phyloP scores from a whole-genome alignment of 2,329 filamentous ascomycete species.

The Penicillium frequentans region DNA sequence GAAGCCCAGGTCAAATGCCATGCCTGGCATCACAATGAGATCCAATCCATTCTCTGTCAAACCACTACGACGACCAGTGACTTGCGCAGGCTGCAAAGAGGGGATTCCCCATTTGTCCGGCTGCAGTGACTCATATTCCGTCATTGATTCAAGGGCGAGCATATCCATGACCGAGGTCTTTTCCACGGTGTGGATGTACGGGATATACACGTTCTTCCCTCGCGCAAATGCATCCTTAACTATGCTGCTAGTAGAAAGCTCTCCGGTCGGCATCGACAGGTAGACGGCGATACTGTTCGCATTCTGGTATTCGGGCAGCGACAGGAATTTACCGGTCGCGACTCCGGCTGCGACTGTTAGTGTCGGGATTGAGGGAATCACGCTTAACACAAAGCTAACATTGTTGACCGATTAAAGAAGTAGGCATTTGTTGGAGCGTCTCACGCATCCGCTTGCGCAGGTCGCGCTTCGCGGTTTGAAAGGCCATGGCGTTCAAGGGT shows the following conservation, averaged over 20 bases:
- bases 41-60: constrained; percentile 65
- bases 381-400: constrained; percentile 58
- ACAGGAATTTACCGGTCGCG: constrained; percentile 65
- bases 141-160: constrained; percentile 71
- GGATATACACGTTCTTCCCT: constrained; percentile 87
- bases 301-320: constrained; percentile 70
- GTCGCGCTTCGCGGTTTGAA: constrained; percentile 72
- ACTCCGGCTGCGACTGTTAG: constrained; percentile 54
- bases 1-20: constrained; percentile 79
- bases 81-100: constrained; percentile 67
- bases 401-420: constrained; percentile 65
- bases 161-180: constrained; percentile 87
- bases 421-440: constrained; percentile 60
- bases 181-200: constrained; percentile 72
- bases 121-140: constrained; percentile 75
- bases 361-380: not conserved
- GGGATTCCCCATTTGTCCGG: constrained; percentile 93
- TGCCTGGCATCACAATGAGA: constrained; percentile 85
- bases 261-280: constrained; percentile 85
- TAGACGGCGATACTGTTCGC: constrained; percentile 81
- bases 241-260: constrained; percentile 80
- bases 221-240: constrained; percentile 74
- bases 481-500: constrained; percentile 41
- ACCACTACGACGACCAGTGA: constrained; percentile 68
- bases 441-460: constrained; percentile 70